These are phyloP conservation scores for Moricandia moricandioides DNA, from an alignment of 345 rosid genomes.

Conservation along the genomic window DNA sequence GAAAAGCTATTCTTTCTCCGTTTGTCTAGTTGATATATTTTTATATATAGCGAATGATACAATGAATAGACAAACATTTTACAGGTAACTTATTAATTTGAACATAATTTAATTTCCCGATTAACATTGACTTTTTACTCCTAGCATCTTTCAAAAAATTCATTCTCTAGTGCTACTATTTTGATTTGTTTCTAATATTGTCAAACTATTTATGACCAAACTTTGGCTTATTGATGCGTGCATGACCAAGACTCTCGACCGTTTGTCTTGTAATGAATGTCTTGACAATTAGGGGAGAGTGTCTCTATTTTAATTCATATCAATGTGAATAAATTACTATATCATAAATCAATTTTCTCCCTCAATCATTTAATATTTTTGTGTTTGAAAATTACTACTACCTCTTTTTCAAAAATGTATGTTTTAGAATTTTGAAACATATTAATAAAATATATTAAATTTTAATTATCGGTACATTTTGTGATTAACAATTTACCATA, in stretches of 20 bases:
- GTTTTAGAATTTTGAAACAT: no score
- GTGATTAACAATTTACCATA: no score
- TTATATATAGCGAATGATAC: neutral
- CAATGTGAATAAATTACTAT: neutral
- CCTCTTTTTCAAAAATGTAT: no score
- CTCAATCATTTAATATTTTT: no score
- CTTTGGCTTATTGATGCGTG: constrained; percentile 31
- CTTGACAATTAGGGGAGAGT: constrained; percentile 32
- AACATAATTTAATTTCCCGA: neutral
- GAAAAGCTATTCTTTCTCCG: neutral
- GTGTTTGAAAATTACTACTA: no score
- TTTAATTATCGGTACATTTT: no score
- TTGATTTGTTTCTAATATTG: neutral
- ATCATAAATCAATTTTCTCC: neutral
- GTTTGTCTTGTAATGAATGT: constrained; percentile 35
- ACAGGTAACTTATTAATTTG: constrained; percentile 15
- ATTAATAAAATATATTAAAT: no score
- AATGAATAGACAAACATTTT: neutral
- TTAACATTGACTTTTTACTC: constrained; percentile 23
- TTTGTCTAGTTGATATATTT: neutral
- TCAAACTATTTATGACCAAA: constrained; percentile 27
- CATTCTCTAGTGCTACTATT: neutral
- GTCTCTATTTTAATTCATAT: neutral
- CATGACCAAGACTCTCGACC: constrained; percentile 25
- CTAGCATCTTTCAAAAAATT: constrained; percentile 5